These are phyloP conservation scores for Teratosphaeriaceae sp. DNA, from an alignment of 2,329 filamentous ascomycete species.

Conservation along the genomic window DNA sequence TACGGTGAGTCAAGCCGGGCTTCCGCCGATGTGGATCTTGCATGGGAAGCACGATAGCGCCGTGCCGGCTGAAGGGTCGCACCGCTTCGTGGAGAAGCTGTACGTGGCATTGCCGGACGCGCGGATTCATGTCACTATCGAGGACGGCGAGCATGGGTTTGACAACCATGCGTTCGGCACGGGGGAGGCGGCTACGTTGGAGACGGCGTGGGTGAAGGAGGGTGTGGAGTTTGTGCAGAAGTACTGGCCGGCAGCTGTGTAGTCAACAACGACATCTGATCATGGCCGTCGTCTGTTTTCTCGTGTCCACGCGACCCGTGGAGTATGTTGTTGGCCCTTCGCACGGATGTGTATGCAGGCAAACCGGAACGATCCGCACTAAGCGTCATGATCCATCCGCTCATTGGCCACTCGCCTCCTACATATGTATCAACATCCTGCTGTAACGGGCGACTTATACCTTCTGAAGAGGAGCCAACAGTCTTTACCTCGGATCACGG, in stretches of 20 bases:
- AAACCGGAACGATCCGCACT: no score
- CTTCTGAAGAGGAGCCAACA: no score
- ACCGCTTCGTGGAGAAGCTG: constrained; percentile 24
- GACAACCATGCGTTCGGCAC: constrained; percentile 15
- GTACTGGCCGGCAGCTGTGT: constrained; percentile 23
- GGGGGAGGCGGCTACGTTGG: constrained; percentile 10
- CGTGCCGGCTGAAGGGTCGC: constrained; percentile 24
- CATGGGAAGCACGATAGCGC: constrained; percentile 30
- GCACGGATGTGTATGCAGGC: no score
- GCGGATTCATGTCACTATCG: constrained; percentile 20
- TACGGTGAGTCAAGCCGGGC: constrained; percentile 6
- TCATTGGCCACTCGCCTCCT: constrained; percentile 1
- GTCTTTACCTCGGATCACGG: no score
- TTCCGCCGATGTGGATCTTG: constrained; percentile 28
- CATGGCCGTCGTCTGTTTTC: no score
- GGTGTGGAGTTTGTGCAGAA: constrained; percentile 19
- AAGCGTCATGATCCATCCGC: neutral
- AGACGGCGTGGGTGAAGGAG: constrained; percentile 27
- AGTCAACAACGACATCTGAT: no score
- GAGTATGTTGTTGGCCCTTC: no score
- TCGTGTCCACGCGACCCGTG: no score
- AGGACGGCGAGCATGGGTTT: constrained; percentile 32
- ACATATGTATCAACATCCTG: no score
- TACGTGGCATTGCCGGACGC: constrained; percentile 19
- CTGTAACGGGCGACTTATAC: no score